Conservation (phyloP, 83 land plant genomes). For the Isoetes engelmannii region DNA sequence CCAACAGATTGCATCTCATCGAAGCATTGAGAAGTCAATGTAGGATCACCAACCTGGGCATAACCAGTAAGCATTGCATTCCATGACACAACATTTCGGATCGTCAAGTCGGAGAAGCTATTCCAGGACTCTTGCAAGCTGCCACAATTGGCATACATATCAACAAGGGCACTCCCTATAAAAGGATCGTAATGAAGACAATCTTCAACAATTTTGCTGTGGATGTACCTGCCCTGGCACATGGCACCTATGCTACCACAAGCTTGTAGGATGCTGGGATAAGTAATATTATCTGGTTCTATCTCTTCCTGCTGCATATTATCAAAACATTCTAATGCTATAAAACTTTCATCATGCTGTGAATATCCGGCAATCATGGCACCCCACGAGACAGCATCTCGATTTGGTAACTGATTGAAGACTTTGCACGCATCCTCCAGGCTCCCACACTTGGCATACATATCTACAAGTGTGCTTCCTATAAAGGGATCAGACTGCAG, state of each 20-base stretch:
- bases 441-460: conserved; percentile 2
- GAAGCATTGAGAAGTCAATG: conserved; percentile 35
- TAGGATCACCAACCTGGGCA: conserved; percentile 42
- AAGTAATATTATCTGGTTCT: conserved; percentile 33
- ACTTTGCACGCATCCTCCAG: conserved; percentile 5
- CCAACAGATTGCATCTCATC: conserved; percentile 28
- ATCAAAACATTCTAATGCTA: conserved; percentile 29
- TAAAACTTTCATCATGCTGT: conserved; percentile 14
- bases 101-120: conserved; percentile 42
- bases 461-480: too few species aligned
- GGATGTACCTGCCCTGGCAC: conserved; percentile 28
- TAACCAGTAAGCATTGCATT: conserved; percentile 54
- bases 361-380: conserved; percentile 34
- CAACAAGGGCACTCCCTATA: conserved; percentile 36
- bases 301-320: conserved; percentile 24
- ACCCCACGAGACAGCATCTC: conserved; percentile 45
- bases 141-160: conserved; percentile 46
- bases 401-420: neutral
- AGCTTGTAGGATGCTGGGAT: conserved; percentile 37
- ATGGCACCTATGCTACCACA: conserved; percentile 34
- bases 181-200: conserved; percentile 35
- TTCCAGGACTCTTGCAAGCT: conserved; percentile 30
- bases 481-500: too few species aligned
- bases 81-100: conserved; percentile 37
- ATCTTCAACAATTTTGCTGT: conserved; percentile 26